phyloP scores from a whole-genome alignment of 768 basidiomycete genomes.

The Trametes coccinea region DNA sequence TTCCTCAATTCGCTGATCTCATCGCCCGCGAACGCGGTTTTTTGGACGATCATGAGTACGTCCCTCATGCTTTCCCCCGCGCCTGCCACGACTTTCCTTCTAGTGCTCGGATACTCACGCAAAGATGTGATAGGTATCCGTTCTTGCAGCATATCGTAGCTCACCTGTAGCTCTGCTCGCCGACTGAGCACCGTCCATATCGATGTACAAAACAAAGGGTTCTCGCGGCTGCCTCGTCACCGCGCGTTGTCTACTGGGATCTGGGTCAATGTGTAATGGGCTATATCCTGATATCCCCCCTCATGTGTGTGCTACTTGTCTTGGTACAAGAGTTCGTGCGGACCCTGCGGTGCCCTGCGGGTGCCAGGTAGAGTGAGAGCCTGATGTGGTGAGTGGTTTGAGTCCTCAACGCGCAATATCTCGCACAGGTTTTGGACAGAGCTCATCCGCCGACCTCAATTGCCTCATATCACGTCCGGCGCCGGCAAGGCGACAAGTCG shows the following conservation, averaged over 20 bases:
- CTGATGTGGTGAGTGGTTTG: no score
- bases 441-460: not conserved
- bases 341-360: no score
- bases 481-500: not conserved
- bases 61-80: not conserved
- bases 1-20: conserved; percentile 16
- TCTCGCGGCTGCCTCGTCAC: not conserved
- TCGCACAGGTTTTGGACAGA: no score
- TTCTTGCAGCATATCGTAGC: conserved; percentile 25
- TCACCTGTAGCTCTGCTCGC: not conserved
- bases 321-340: not conserved
- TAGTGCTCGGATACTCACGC: not conserved
- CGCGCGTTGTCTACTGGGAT: not conserved
- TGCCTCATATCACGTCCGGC: not conserved
- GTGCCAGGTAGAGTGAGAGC: no score
- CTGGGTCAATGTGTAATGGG: not conserved
- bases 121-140: conserved; percentile 4
- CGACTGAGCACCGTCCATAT: not conserved
- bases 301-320: not conserved
- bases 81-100: no score
- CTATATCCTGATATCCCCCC: not conserved
- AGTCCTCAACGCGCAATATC: no score
- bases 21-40: conserved; percentile 25
- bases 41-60: conserved; percentile 30
- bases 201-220: not conserved